These are phyloP conservation scores for Ascochyta rabiei DNA, from an alignment of 2,329 filamentous ascomycete species.

Conservation along the genomic window DNA sequence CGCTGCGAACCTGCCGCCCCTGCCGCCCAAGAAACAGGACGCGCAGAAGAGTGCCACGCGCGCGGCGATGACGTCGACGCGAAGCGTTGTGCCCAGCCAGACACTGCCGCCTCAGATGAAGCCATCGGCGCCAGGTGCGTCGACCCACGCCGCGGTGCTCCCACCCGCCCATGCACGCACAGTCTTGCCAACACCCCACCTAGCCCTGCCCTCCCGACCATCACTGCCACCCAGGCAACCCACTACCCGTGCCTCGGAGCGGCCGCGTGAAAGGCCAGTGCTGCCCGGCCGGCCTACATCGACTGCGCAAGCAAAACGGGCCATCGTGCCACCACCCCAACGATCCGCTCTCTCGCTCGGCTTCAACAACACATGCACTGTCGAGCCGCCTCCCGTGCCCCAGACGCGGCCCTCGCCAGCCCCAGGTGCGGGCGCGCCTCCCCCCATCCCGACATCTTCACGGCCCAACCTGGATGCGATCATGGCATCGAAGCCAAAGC, in stretches of 20 bases:
- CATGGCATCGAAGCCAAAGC: constrained; percentile 52
- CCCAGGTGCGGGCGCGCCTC: constrained; percentile 39
- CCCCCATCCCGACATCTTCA: constrained; percentile 61
- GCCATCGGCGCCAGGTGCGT: constrained; percentile 35
- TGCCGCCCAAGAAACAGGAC: constrained; percentile 58
- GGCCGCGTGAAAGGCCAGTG: constrained; percentile 21
- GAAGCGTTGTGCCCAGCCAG: constrained; percentile 33
- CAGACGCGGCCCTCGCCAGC: constrained; percentile 27
- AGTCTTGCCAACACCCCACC: constrained; percentile 17
- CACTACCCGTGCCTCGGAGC: constrained; percentile 11
- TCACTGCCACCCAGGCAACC: constrained; percentile 30
- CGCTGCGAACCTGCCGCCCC: constrained; percentile 59
- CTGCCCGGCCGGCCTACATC: constrained; percentile 22
- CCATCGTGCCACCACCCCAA: constrained; percentile 42
- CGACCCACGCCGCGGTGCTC: neutral
- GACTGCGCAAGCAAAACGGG: constrained; percentile 15
- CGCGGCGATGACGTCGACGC: constrained; percentile 45
- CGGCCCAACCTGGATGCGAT: constrained; percentile 64
- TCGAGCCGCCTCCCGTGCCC: constrained; percentile 39
- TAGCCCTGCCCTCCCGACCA: constrained; percentile 27
- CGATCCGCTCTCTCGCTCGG: constrained; percentile 55
- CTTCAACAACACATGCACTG: constrained; percentile 53
- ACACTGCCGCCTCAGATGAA: constrained; percentile 36
- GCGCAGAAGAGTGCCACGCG: constrained; percentile 47
- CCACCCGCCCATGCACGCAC: neutral